Evolutionary conservation across 169 alveolate species (phyloP).

Genomic region (Toxoplasma gondii): DNA sequence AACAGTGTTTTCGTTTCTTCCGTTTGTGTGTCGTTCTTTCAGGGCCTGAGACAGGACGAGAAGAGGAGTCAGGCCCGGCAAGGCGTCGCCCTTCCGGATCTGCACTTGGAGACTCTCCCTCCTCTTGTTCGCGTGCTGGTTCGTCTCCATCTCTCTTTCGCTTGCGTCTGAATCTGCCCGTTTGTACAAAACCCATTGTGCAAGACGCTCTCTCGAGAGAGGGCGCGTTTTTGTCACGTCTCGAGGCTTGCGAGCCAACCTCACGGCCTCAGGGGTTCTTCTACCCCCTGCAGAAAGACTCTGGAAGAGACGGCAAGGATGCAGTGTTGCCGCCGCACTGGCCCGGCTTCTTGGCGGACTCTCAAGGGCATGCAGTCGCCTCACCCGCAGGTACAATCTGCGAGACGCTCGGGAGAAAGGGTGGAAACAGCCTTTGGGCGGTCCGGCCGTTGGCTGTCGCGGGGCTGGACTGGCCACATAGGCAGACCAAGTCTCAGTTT

Average conservation of each 20-base stretch:
- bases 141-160: background rate
- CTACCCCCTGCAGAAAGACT: background rate
- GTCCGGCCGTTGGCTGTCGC: no score
- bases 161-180: background rate
- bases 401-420: background rate
- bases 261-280: background rate
- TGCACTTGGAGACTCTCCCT: no score
- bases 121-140: background rate
- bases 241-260: background rate
- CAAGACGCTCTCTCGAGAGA: background rate
- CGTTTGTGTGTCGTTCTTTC: no score
- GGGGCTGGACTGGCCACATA: no score
- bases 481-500: no score
- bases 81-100: no score
- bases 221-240: background rate
- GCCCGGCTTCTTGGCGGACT: background rate
- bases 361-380: background rate
- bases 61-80: no score
- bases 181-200: background rate
- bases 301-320: background rate
- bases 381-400: background rate
- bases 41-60: no score
- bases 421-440: background rate
- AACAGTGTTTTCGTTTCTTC: no score
- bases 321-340: no score